Evolutionary conservation across 192 early-diverging fungal genomes (phyloP), one percentile per base, ranked within the genome.

Genomic region (Coemansia pectinata): DNA sequence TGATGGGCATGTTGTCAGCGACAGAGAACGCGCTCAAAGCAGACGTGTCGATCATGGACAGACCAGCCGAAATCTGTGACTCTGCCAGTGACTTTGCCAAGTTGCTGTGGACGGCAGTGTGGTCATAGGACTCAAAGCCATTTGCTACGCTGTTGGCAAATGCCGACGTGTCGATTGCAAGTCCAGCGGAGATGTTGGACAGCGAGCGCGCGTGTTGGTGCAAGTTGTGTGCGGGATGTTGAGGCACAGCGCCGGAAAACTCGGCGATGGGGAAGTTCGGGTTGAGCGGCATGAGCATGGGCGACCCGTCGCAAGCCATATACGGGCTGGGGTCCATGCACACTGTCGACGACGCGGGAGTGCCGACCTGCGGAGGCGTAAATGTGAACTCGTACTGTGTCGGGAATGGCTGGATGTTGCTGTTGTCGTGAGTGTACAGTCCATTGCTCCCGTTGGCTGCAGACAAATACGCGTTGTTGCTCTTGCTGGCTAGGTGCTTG

Each of bases 401-500:
- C 6, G 59, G 59, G 59, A 44, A 21, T 1, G 65, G 64, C 67
- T 62, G 66, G 41, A 57, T 64, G 65, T 5, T 31, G 48, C 45
- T 64, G 71, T 10, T 44, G 50, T n/a, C 27, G 72, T 11, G 45
- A 34, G 19, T 50, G 67, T 62, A 36, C 14, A 47, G n/a, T 12
- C 59, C 57, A 14, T 17, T 44, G 31, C 62, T 19, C 8, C 47
- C 19, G 21, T 36, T 53, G 15, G 69, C 15, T 25, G 77, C 72
- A 0, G 76, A 57, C 29, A 70, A 39, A 52, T 78, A 83, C 8
- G 76, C 76, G 12, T 12, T 61, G 62, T 67, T 69, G 40, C 67
- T 75, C 40, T 78, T 83, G 73, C 33, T 75, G n/a, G 81, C 81
- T 63, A 83, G 67, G 40, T 83, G 81, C 63, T 78, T 83, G 70